Evolutionary conservation across 176 grass and related monocot genomes (phyloP), one percentile per base, ranked within the genome.

Genomic region (Thalia dealbata): DNA sequence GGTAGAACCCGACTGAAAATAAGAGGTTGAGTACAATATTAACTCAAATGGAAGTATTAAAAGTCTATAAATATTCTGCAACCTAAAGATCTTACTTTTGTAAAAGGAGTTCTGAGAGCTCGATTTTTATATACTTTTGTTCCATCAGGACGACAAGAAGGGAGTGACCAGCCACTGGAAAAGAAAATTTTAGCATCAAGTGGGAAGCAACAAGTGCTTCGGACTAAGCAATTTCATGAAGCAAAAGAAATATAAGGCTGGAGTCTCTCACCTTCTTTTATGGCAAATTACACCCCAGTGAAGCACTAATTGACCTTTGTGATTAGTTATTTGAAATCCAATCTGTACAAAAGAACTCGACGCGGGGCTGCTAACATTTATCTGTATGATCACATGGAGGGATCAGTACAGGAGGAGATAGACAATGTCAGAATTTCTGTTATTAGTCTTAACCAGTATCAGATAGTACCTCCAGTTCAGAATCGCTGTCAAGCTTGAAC

Each of bases 91-190:
- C 83, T 73, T 76, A 99, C 95, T 81, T 84, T 87, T 38, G 67
- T n/a, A 79, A 99, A 99, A 59, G 90, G 85, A 26, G 90, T 80
- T 67, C 90, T 82, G 21, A 99, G 85, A 67, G 95, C 95, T 62
- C 45, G 84, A 79, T 87, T 93, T 62, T 99, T 93, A 63, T 87
- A 92, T 60, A 81, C 24, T 50, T 76, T 54, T 12, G 95, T 93
- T 75, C 95, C 87, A 28, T 88, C 85, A 5, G 90, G 95, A 65
- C 73, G 80, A 29, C 77, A 29, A 27, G 90, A 85, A 2, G 87
- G 90, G 48, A 93, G 79, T 75, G 79, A 56, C 95, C 95, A 99
- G 23, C 84, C 79, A 26, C 95, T 99, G 70, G 43, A 93, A 82
- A 64, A 44, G 72, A 48, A 0, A 58, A 5, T 30, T 51, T 25